Evolutionary conservation across 371 early-diverging fungal genomes (phyloP), one percentile per base, ranked within the genome.

Genomic region (Haplosporangium sp.): DNA sequence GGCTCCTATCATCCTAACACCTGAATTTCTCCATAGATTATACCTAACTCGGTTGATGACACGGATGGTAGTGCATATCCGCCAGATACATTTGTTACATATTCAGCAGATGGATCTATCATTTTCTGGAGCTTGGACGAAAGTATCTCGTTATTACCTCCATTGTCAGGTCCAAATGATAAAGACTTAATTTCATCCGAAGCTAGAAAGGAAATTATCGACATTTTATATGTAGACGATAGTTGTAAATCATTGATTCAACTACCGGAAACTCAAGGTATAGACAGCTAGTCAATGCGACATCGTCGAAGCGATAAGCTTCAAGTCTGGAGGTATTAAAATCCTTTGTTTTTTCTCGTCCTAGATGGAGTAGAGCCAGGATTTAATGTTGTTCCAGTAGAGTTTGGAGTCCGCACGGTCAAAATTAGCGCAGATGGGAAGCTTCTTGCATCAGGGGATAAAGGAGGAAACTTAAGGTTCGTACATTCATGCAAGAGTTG

Each of bases 51-150:
- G 20, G 15, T 11, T 34, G 48, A 20, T 34, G 61, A 71, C 15
- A 35, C 58, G 1, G 68, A 60, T 7, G 34, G 53, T 15, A 9
- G 4, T 4, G 35, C 66, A 37, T 56, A 74, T 13, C 93, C 94
- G 0, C 82, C 87, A 17, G 85, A 90, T 78, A 91, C 92, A 0
- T 96, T 96, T 78, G 86, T 89, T 2, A 94, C 95, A 8, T 92
- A 90, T 65, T 94, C 94, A 0, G 90, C 91, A 1, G 96, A 96
- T 83, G 92, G 93, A 15, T 94, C 94, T 0, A 88, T 94, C 40
- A 86, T 93, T 5, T 92, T 96, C 72, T 96, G 96, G 96, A 92
- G 77, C 44, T 44, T 77, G 59, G 72, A 84, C 52, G 83, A 83
- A 8, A 72, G 40, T 8, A 56, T 53, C 8, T 69, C 74, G 2